A percentile compares a stretch with the other conserved stretches of the same genome.
phyloP scores from a whole-genome alignment of 495 filamentous ascomycete genomes.

The Neurospora pannonica region DNA sequence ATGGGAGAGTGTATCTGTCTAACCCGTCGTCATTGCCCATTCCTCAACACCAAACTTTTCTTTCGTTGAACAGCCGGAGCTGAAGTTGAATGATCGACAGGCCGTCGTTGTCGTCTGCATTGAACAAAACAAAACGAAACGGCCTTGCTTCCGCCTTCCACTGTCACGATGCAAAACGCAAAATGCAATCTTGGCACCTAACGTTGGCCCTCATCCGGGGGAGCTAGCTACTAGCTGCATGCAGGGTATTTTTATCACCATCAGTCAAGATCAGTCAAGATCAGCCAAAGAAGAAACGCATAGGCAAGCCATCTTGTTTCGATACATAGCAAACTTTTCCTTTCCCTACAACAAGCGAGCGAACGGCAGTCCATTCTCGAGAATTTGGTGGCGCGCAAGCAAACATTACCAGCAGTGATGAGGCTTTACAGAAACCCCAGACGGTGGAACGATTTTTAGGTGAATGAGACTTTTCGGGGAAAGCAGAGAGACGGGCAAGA shows the following conservation, averaged over 20 bases:
- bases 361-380: neutral
- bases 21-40: neutral
- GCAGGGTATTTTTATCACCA: neutral
- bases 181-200: neutral
- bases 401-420: neutral
- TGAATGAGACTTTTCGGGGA: neutral
- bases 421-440: neutral
- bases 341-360: neutral
- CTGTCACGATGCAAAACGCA: neutral
- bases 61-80: neutral
- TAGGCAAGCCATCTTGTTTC: neutral
- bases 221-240: neutral
- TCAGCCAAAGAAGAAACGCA: neutral
- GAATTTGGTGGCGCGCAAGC: neutral
- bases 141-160: neutral
- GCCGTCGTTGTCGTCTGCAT: neutral
- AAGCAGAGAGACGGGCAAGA: neutral
- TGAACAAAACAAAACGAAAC: neutral
- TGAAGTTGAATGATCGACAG: neutral
- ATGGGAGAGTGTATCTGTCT: neutral
- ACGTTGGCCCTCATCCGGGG: neutral
- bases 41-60: neutral
- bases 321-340: neutral
- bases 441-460: neutral
- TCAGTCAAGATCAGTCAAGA: neutral